Conservation (phyloP, 768 basidiomycete species). For the Mycena leptocephala region DNA sequence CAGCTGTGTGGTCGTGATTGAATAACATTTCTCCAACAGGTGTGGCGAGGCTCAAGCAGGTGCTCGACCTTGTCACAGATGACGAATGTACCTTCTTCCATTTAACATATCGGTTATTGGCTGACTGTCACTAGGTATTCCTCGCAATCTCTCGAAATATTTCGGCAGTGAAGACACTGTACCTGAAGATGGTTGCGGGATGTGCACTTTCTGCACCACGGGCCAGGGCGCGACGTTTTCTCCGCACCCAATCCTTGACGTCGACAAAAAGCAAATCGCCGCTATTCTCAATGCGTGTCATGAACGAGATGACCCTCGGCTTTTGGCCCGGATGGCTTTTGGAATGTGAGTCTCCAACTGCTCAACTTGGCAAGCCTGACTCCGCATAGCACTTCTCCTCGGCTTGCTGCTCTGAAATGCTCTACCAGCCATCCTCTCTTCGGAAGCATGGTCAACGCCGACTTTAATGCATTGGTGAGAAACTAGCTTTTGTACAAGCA, state of each 20-base stretch:
- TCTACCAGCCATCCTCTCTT: constrained; percentile 59
- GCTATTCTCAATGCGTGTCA: constrained; percentile 60
- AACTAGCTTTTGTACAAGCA: background rate
- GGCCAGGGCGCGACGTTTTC: constrained; percentile 52
- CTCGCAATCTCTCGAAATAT: constrained; percentile 58
- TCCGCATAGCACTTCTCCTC: constrained; percentile 47
- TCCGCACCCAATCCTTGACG: constrained; percentile 31
- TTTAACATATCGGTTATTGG: background rate
- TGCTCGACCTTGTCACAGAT: constrained; percentile 55
- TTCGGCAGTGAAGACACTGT: constrained; percentile 62
- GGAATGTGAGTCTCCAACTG: constrained; percentile 48
- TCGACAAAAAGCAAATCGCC: constrained; percentile 49
- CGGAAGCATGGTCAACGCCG: constrained; percentile 57
- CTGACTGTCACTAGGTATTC: constrained; percentile 52
- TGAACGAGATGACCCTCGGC: constrained; percentile 64
- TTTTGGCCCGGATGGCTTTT: constrained; percentile 68
- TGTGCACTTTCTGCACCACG: constrained; percentile 61
- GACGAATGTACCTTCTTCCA: constrained; percentile 50
- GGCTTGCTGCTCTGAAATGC: constrained; percentile 60
- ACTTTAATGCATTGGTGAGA: constrained; percentile 56
- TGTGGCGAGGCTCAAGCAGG: constrained; percentile 55
- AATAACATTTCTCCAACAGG: constrained; percentile 32
- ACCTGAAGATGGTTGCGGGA: constrained; percentile 56
- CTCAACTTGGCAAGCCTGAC: background rate
- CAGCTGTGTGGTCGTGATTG: background rate